A percentile compares a stretch with the other conserved stretches of the same genome.
phyloP scores from a whole-genome alignment of 2,329 filamentous ascomycete species.

The Ceratocystis variospora region DNA sequence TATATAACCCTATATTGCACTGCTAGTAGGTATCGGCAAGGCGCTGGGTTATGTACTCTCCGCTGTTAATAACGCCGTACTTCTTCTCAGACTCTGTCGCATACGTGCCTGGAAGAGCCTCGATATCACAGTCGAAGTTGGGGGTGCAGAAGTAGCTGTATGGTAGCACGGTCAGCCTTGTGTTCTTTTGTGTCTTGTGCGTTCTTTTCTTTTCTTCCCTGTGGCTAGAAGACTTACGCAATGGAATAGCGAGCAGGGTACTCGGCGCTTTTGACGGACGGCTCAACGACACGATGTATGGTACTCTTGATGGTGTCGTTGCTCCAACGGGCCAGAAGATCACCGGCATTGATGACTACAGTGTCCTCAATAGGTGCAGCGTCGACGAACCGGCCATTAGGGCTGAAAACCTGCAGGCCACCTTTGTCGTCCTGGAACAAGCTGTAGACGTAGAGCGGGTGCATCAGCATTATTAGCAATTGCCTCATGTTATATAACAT shows the following conservation, averaged over 20 bases:
- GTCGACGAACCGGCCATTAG: slow-evolving; percentile 65
- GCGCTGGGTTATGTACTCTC: slow-evolving; percentile 67
- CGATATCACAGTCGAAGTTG: slow-evolving; percentile 60
- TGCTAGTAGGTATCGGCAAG: slow-evolving; percentile 56
- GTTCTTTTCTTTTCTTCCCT: neutral
- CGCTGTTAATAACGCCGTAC: slow-evolving; percentile 63
- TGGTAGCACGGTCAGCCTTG: neutral
- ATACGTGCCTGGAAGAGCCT: slow-evolving; percentile 69
- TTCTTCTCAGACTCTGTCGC: slow-evolving; percentile 53
- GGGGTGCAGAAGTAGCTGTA: slow-evolving; percentile 74
- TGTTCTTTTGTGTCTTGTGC: too few species aligned
- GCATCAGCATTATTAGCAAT: neutral
- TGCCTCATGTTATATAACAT: neutral
- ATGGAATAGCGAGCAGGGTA: slow-evolving; percentile 76
- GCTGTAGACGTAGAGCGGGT: neutral
- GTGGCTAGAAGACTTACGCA: slow-evolving; percentile 42
- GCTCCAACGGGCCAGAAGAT: slow-evolving; percentile 74
- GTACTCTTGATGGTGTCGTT: slow-evolving; percentile 88
- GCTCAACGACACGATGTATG: slow-evolving; percentile 79
- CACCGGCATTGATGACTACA: slow-evolving; percentile 79
- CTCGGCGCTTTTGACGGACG: slow-evolving; percentile 44
- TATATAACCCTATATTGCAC: neutral
- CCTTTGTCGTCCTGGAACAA: slow-evolving; percentile 47
- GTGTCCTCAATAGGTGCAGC: slow-evolving; percentile 69
- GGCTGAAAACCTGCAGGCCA: slow-evolving; percentile 49